Evolutionary conservation across 257 asterid species (phyloP), one percentile per base, ranked within the genome.

Genomic region (Nicotiana paniculata): DNA sequence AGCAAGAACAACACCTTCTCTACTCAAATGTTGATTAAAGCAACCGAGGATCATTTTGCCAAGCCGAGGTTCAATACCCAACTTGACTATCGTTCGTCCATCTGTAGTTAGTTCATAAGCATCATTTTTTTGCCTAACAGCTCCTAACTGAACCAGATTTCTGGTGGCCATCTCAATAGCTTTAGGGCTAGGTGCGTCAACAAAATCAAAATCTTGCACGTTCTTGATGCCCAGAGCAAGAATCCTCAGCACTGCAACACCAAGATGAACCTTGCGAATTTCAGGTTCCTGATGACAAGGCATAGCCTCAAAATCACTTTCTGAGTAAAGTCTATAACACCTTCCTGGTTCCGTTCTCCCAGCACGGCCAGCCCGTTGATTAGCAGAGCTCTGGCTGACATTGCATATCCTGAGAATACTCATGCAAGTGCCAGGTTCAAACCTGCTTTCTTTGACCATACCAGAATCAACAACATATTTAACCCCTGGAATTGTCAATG

Each of bases 351-450:
- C 98, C 81, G 99, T 96, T 85, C 99, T 90, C 83, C 99, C 99
- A 85, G 98, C 97, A 80, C 98, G 99, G 32, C 99, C 99, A 53
- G 97, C 94, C 72, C 97, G 93, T 83, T 96, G 99, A 72, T 93
- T 93, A 58, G 99, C 99, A 72, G 99, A 91, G 85, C 98, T 93
- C 93, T 93, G 95, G 86, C 95, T 92, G 86, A 90, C 86, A 80
- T 89, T 72, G 89, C 94, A 89, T 82, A 94, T 95, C 87, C 83
- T 89, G 48, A 96, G 91, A 78, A 93, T 86, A 75, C 90, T 93
- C 97, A 94, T 96, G 81, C 98, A 98, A n/a, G 91, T 91, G 67
- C 89, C 83, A 81, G 99, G 95, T 48, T 94, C 98, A 88, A 82
- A 92, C 83, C 90, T 86, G 82, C 97, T 91, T 82, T 94, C 97